Percentiles rank a stretch among this genome's conserved stretches.
Evolutionary conservation across 371 early-diverging fungal genomes (phyloP).

Genomic region (Umbelopsis sp.): DNA sequence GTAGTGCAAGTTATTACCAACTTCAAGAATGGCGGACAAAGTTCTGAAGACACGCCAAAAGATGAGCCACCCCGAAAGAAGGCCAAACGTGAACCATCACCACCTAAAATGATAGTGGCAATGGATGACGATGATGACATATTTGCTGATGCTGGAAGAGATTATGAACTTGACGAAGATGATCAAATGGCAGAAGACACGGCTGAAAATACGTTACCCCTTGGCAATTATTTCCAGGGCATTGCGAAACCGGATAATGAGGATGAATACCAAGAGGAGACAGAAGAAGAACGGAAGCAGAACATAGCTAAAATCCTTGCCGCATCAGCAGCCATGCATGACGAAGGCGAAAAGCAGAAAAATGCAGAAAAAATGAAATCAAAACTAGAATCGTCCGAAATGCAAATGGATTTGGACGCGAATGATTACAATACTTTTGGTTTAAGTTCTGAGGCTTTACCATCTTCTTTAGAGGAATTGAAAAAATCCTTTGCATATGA

Average conservation of each 20-base stretch:
- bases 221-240: slow-evolving; percentile 34
- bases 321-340: slow-evolving; percentile 1
- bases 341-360: not conserved
- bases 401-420: slow-evolving; percentile 41
- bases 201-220: slow-evolving; percentile 3
- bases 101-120: slow-evolving; percentile 27
- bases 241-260: slow-evolving; percentile 27
- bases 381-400: slow-evolving; percentile 11
- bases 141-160: slow-evolving; percentile 85
- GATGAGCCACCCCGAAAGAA: slow-evolving; percentile 28
- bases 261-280: slow-evolving; percentile 28
- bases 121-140: slow-evolving; percentile 79
- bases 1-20: slow-evolving; percentile 68
- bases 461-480: slow-evolving; percentile 51
- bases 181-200: slow-evolving; percentile 25
- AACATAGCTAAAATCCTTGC: slow-evolving; percentile 5
- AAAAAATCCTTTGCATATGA: slow-evolving; percentile 34
- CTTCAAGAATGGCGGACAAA: slow-evolving; percentile 44
- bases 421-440: slow-evolving; percentile 55
- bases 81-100: slow-evolving; percentile 27
- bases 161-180: slow-evolving; percentile 66
- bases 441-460: slow-evolving; percentile 43
- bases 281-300: slow-evolving; percentile 25
- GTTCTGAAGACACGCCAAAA: slow-evolving; percentile 28
- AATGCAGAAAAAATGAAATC: slow-evolving; percentile 18